These are phyloP conservation scores for Exophiala aquamarina DNA, from an alignment of 2,329 filamentous ascomycete genomes.

Conservation along the genomic window DNA sequence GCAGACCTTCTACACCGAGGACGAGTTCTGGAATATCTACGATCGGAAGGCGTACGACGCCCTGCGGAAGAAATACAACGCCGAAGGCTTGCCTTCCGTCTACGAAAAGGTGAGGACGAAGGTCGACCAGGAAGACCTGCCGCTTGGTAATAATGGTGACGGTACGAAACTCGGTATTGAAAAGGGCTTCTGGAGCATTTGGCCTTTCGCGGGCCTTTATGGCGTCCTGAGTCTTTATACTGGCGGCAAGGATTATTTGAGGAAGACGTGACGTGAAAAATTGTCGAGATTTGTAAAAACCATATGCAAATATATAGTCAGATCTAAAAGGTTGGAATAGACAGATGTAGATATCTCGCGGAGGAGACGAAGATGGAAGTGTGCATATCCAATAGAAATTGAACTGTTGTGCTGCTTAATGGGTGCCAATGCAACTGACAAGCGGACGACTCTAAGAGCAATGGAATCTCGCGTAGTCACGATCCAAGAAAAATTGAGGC, in stretches of 20 bases:
- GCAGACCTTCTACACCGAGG: conserved; percentile 76
- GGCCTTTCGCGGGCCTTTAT: conserved; percentile 25
- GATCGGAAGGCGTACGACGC: conserved; percentile 39
- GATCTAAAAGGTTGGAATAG: not conserved
- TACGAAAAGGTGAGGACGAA: conserved; percentile 38
- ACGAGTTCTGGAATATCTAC: conserved; percentile 47
- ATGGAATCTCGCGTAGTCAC: too few species aligned
- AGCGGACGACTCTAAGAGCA: too few species aligned
- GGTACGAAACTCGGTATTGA: conserved; percentile 14
- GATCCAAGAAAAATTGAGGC: too few species aligned
- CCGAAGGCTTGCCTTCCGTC: conserved; percentile 34
- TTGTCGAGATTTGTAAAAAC: conserved; percentile 1
- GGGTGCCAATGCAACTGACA: too few species aligned
- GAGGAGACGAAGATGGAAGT: too few species aligned
- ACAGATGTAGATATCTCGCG: too few species aligned
- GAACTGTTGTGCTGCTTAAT: too few species aligned
- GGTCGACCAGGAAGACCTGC: conserved; percentile 33
- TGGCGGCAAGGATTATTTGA: conserved; percentile 26
- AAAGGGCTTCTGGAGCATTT: conserved; percentile 25
- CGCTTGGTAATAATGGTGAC: not conserved
- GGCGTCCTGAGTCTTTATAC: conserved; percentile 24
- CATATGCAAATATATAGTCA: not conserved
- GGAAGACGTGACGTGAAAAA: conserved; percentile 28
- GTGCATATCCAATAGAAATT: too few species aligned
- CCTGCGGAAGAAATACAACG: conserved; percentile 41